A percentile compares a stretch with the other conserved stretches of the same genome.
These are phyloP conservation scores for Pleurotus ostreatus DNA, from an alignment of 768 basidiomycete species.

Conservation along the genomic window DNA sequence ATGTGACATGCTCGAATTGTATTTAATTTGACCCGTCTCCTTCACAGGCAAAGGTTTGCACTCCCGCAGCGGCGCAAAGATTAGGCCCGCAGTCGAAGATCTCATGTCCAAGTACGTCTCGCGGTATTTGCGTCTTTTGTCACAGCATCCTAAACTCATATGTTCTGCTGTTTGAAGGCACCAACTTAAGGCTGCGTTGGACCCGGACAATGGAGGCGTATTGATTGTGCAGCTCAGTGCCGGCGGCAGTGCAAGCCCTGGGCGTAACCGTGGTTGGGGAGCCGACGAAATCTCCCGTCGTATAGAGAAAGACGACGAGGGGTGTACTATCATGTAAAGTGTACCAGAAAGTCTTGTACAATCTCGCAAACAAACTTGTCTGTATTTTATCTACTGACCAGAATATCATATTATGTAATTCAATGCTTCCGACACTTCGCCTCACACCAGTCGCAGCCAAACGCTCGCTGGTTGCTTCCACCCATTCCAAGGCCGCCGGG, in stretches of 20 bases:
- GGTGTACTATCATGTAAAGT: slow-evolving; percentile 68
- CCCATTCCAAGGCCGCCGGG: background rate
- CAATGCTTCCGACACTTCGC: too few species aligned
- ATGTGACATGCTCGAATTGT: background rate
- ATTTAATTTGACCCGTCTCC: background rate
- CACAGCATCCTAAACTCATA: too few species aligned
- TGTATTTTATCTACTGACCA: too few species aligned
- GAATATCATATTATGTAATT: too few species aligned
- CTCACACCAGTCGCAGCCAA: too few species aligned
- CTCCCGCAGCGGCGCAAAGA: slow-evolving; percentile 74
- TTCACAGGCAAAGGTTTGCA: slow-evolving; percentile 81
- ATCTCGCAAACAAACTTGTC: too few species aligned
- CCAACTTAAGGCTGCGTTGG: slow-evolving; percentile 65
- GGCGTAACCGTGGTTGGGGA: slow-evolving; percentile 26
- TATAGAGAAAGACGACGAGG: slow-evolving; percentile 46
- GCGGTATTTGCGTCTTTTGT: too few species aligned
- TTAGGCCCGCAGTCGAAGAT: slow-evolving; percentile 89
- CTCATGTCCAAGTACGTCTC: slow-evolving; percentile 78
- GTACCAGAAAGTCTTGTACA: too few species aligned
- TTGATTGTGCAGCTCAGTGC: slow-evolving; percentile 68
- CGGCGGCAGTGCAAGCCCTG: slow-evolving; percentile 11
- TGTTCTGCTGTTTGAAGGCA: too few species aligned
- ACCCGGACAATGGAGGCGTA: slow-evolving; percentile 81
- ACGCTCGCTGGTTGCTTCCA: background rate
- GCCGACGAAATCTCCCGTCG: slow-evolving; percentile 56